Percentiles rank a stretch among this genome's conserved stretches.
phyloP scores from a whole-genome alignment of 1,284 basidiomycete species.

The Puccinia horiana region DNA sequence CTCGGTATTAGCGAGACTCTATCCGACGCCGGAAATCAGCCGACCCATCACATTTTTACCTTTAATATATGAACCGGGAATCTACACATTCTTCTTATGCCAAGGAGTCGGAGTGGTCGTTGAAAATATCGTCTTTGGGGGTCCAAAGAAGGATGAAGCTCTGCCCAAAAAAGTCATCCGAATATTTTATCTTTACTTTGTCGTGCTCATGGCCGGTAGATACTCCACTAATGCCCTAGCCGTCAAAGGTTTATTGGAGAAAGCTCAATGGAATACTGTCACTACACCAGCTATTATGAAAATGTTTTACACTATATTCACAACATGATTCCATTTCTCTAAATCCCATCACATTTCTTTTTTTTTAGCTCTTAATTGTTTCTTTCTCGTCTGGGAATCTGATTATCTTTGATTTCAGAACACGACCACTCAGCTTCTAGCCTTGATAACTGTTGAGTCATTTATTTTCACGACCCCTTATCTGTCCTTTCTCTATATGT shows the following conservation, averaged over 20 bases:
- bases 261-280: slow-evolving; percentile 30
- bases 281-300: slow-evolving; percentile 18
- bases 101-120: slow-evolving; percentile 26
- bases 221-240: slow-evolving; percentile 31
- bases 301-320: slow-evolving; percentile 15
- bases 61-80: slow-evolving; percentile 37
- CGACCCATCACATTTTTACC: slow-evolving; percentile 14
- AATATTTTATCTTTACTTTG: slow-evolving; percentile 13
- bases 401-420: background rate
- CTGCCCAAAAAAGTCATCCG: slow-evolving; percentile 11
- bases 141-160: background rate
- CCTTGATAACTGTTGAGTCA: too few relatives aligned
- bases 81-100: slow-evolving; percentile 35
- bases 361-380: background rate
- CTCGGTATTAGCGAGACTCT: slow-evolving; percentile 13
- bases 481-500: too few relatives aligned
- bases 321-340: background rate
- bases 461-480: too few relatives aligned
- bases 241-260: slow-evolving; percentile 19
- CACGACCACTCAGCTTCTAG: too few relatives aligned
- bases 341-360: background rate
- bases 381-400: background rate
- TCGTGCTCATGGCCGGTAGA: slow-evolving; percentile 30
- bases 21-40: slow-evolving; percentile 24
- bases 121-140: slow-evolving; percentile 1